Evolutionary conservation across 495 filamentous ascomycete genomes (phyloP), one percentile per base, ranked within the genome.

Genomic region (Oleoguttula mirabilis): DNA sequence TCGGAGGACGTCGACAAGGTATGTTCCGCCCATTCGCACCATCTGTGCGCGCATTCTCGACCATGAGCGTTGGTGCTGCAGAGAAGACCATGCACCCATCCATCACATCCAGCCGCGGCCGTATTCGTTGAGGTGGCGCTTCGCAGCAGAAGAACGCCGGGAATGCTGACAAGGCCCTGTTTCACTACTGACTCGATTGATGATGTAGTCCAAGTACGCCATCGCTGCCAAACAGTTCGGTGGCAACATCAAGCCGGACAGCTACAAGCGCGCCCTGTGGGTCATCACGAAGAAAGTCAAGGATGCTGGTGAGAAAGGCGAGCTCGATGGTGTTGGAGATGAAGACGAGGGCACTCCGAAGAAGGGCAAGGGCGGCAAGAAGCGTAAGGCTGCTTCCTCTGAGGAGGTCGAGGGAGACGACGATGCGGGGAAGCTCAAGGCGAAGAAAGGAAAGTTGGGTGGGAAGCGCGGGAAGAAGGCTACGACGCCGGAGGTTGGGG

Each of bases 331-430:
- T 15, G 20, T 11, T 11, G 24, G 11, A n/a, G 17, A 30, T 21
- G 32, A 7, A 16, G 36, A 17, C n/a, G 34, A 15, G 39, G 32
- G 54, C 45, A 57, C 64, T 3, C 12, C 10, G 57, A 54, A 14
- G 55, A 57, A 28, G 3, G 21, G 11, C 5, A 39, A 44, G 33
- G 41, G 32, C 33, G 41, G n/a, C 17, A 39, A 32, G n/a, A 28
- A 34, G 28, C 23, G 28, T 16, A 43, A 48, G 21, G 25, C 22
- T 30, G 32, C 31, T 5, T 24, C 16, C 23, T 34, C 23, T 14
- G 38, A 32, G 2, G 25, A 32, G 3, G 38, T 15, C 5, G 43
- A 25, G 11, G 41, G 37, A 3, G 36, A 27, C 11, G 44, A 21
- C 8, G 44, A 16, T 20, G 31, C 2, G 21, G 28, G 31, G 22